Conservation (phyloP, 2,329 filamentous ascomycete genomes). For the Sphaceloma murrayae region DNA sequence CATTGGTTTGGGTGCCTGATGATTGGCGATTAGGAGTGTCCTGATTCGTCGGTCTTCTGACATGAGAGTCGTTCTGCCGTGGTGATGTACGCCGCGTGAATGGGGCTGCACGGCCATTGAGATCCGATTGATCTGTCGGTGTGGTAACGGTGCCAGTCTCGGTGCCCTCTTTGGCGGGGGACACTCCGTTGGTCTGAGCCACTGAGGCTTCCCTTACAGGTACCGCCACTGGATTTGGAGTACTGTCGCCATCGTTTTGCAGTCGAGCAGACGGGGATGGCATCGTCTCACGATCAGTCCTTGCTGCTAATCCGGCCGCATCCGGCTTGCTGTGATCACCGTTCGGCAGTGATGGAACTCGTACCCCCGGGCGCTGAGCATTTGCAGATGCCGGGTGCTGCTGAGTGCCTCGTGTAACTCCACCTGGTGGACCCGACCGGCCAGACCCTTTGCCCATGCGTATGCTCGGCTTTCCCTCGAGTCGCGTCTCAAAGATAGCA, state of each 20-base stretch:
- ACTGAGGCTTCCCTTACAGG: not conserved
- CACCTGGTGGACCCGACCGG: conserved; percentile 45
- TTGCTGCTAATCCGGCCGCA: conserved; percentile 17
- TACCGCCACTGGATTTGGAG: not conserved
- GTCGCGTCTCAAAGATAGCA: conserved; percentile 76
- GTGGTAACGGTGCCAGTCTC: not conserved
- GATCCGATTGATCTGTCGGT: conserved; percentile 5
- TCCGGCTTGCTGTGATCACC: conserved; percentile 13
- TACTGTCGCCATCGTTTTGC: not conserved
- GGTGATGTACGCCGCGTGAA: conserved; percentile 17
- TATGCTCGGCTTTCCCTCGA: conserved; percentile 39
- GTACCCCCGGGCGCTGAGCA: conserved; percentile 27
- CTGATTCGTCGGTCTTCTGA: conserved; percentile 20
- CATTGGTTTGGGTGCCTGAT: conserved; percentile 18
- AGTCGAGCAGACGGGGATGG: conserved; percentile 19
- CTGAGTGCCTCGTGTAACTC: conserved; percentile 36
- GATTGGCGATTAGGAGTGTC: conserved; percentile 18
- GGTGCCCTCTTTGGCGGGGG: not conserved
- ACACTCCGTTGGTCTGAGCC: conserved; percentile 1
- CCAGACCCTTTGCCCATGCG: conserved; percentile 43
- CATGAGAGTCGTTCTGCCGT: conserved; percentile 17
- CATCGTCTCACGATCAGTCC: conserved; percentile 25
- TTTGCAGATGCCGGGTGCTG: conserved; percentile 25
- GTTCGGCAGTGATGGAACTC: conserved; percentile 16
- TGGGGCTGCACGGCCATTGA: conserved; percentile 2